Percentiles rank a stretch among this genome's conserved stretches.
Evolutionary conservation across 805 yeast species (phyloP).

Genomic region (Kodamaea neixiangensis): DNA sequence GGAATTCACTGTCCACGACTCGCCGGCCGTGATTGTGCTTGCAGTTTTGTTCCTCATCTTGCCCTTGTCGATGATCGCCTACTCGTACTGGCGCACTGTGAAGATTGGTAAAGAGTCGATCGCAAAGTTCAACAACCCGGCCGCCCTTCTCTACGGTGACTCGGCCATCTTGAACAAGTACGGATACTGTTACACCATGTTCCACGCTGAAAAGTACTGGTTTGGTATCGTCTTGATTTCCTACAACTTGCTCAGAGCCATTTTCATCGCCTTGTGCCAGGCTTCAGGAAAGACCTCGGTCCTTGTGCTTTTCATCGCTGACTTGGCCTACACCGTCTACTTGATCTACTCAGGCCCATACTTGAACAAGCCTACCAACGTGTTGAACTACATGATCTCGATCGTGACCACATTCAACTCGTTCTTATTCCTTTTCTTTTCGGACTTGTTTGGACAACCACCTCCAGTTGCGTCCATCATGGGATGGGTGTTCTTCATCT

Average conservation of each 20-base stretch:
- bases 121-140: slow-evolving; percentile 69
- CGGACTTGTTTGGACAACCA: slow-evolving; percentile 80
- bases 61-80: slow-evolving; percentile 58
- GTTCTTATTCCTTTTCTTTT: slow-evolving; percentile 81
- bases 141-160: slow-evolving; percentile 84
- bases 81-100: slow-evolving; percentile 66
- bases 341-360: slow-evolving; percentile 71
- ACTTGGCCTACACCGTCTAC: slow-evolving; percentile 65
- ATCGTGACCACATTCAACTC: slow-evolving; percentile 78
- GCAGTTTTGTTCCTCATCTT: slow-evolving; percentile 71
- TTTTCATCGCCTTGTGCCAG: slow-evolving; percentile 80
- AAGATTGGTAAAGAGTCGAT: slow-evolving; percentile 65
- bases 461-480: slow-evolving; percentile 77
- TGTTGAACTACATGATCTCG: slow-evolving; percentile 69
- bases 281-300: slow-evolving; percentile 80
- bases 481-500: slow-evolving; percentile 88
- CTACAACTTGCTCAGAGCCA: slow-evolving; percentile 64
- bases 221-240: slow-evolving; percentile 68
- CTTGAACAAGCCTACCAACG: slow-evolving; percentile 80
- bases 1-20: slow-evolving; percentile 82
- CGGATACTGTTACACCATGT: slow-evolving; percentile 90
- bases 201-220: slow-evolving; percentile 78
- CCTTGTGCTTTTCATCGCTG: slow-evolving; percentile 72
- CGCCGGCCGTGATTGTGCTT: slow-evolving; percentile 84
- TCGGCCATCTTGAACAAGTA: slow-evolving; percentile 68